These are phyloP conservation scores for Cinnamomum micranthum DNA, from an alignment of 164 flowering plant species.

Conservation along the genomic window DNA sequence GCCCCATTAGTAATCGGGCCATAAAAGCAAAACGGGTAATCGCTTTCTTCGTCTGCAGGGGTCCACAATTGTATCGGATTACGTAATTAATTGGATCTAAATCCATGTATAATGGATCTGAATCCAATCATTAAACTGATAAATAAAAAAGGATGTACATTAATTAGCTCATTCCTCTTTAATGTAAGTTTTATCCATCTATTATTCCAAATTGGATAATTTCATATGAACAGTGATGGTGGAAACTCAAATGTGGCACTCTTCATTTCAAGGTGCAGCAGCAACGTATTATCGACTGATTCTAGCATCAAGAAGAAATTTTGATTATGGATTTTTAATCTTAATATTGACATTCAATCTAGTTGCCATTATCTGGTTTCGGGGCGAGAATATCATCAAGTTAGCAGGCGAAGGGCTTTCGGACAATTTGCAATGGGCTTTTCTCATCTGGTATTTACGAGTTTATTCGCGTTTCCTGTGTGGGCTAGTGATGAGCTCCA, in stretches of 20 bases:
- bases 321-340: slow-evolving; percentile 76
- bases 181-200: no score
- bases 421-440: slow-evolving; percentile 67
- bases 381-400: slow-evolving; percentile 37
- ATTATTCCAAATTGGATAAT: no score
- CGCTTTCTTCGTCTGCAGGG: no score
- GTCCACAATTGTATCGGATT: no score
- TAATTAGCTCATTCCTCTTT: no score
- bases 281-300: slow-evolving; percentile 53
- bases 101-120: no score
- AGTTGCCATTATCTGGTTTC: slow-evolving; percentile 66
- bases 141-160: no score
- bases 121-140: no score
- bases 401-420: slow-evolving; percentile 56
- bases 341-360: slow-evolving; percentile 78
- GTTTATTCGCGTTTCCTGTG: slow-evolving; percentile 55
- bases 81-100: no score
- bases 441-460: slow-evolving; percentile 49
- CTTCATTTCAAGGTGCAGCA: slow-evolving; percentile 54
- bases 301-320: slow-evolving; percentile 50
- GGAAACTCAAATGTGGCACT: neutral
- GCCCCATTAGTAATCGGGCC: no score
- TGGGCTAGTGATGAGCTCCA: slow-evolving; percentile 88
- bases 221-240: neutral
- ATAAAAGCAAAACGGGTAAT: no score